Percentiles rank a stretch among this genome's conserved stretches.
Conservation (phyloP, 2,329 filamentous ascomycete species). For the Colletotrichum noveboracense region DNA sequence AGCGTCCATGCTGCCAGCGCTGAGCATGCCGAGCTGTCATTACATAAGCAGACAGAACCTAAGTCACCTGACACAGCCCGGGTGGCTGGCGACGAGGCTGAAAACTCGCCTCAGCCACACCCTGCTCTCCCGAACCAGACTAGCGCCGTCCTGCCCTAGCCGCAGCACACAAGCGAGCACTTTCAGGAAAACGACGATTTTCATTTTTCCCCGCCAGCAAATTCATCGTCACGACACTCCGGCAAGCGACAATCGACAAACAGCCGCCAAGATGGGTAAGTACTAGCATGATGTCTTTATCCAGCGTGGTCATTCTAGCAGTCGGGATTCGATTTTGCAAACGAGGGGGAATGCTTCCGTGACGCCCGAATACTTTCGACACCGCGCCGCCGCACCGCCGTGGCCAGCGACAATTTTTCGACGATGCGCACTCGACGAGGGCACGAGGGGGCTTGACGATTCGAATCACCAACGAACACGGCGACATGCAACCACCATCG, state of each 20-base stretch:
- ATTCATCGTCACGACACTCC: conserved; percentile 25
- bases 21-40: background rate
- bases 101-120: conserved; percentile 6
- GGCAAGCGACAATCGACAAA: conserved; percentile 24
- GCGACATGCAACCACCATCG: background rate
- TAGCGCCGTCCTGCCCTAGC: conserved; percentile 20
- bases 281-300: background rate
- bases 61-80: conserved; percentile 6
- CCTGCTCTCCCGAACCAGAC: background rate
- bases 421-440: conserved; percentile 9
- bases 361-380: background rate
- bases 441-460: background rate
- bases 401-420: background rate
- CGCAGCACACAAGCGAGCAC: conserved; percentile 20
- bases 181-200: conserved; percentile 21
- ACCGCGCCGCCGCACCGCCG: background rate
- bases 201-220: conserved; percentile 5
- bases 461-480: background rate
- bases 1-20: background rate
- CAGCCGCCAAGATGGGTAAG: conserved; percentile 26
- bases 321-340: background rate
- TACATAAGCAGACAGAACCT: background rate
- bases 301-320: background rate
- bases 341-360: background rate
- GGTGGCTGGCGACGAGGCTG: conserved; percentile 1